Percentiles rank a stretch among this genome's conserved stretches.
Conservation (phyloP, 805 yeast species). For the Myxozyma nipponensis region DNA sequence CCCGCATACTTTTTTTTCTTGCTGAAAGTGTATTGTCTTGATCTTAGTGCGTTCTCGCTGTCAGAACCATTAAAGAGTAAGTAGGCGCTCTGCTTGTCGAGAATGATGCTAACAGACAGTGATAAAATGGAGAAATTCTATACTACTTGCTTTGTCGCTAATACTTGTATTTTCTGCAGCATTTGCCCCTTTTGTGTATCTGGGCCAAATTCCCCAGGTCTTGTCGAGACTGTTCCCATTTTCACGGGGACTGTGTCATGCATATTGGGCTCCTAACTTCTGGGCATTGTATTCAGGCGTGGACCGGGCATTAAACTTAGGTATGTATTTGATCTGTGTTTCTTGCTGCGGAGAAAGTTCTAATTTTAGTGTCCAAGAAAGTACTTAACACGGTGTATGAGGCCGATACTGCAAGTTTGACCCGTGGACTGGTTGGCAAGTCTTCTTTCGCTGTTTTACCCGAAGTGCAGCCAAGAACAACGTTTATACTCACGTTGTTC, state of each 20-base stretch:
- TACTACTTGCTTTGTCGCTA: conserved; percentile 58
- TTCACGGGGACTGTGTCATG: conserved; percentile 91
- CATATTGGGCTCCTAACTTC: conserved; percentile 97
- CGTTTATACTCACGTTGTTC: conserved; percentile 77
- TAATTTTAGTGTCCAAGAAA: conserved; percentile 7
- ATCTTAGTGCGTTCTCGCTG: not conserved
- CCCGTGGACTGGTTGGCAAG: conserved; percentile 91
- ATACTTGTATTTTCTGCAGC: conserved; percentile 59
- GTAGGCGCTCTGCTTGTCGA: not conserved
- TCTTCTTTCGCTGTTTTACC: conserved; percentile 79
- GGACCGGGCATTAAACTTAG: conserved; percentile 58
- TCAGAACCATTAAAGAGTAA: conserved; percentile 4
- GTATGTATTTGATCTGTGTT: conserved; percentile 1
- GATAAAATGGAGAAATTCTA: conserved; percentile 45
- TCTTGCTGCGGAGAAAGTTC: not conserved
- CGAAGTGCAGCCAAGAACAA: conserved; percentile 67
- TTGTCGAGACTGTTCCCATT: conserved; percentile 80
- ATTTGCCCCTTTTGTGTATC: conserved; percentile 71
- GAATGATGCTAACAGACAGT: conserved; percentile 7
- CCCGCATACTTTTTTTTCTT: conserved; percentile 87
- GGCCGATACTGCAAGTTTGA: conserved; percentile 33
- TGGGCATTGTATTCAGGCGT: conserved; percentile 91
- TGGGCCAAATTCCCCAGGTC: conserved; percentile 60
- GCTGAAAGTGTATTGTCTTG: conserved; percentile 64
- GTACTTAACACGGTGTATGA: conserved; percentile 10